Evolutionary conservation across 345 rosid genomes (phyloP).

Genomic region (Rhodamnia rubescens): DNA sequence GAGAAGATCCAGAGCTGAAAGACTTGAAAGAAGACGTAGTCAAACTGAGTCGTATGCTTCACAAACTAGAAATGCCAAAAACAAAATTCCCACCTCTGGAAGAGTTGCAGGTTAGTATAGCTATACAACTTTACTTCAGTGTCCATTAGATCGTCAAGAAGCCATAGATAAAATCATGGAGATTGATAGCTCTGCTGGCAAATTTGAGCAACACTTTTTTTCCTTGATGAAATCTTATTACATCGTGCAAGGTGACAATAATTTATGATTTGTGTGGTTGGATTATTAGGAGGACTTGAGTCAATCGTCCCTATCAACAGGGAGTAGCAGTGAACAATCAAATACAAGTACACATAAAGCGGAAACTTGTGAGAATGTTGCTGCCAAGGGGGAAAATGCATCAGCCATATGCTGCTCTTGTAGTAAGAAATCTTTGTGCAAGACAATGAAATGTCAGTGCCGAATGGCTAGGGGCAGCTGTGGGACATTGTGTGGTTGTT

Average conservation of each 20-base stretch:
- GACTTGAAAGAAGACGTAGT: conserved; percentile 62
- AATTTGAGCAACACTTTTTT: neutral
- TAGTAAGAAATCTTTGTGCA: conserved; percentile 61
- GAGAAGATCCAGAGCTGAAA: conserved; percentile 49
- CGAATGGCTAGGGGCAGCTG: conserved; percentile 52
- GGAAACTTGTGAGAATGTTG: conserved; percentile 24
- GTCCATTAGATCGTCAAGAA: neutral
- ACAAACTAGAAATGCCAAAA: conserved; percentile 53
- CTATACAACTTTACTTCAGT: neutral
- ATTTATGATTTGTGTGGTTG: neutral
- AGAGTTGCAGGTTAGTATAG: conserved; percentile 23
- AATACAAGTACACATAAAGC: conserved; percentile 24
- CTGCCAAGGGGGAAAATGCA: conserved; percentile 10
- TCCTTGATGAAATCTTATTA: neutral
- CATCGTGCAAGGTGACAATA: neutral
- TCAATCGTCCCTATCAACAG: conserved; percentile 31
- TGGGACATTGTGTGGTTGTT: conserved; percentile 63
- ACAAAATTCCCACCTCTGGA: conserved; percentile 28
- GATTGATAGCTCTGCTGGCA: neutral
- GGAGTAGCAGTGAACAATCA: conserved; percentile 13
- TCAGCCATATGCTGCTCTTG: conserved; percentile 64
- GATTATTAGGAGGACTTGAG: conserved; percentile 25
- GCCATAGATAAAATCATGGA: neutral
- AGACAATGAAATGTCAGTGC: conserved; percentile 71
- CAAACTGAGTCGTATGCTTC: conserved; percentile 39